Evolutionary conservation across 768 basidiomycete genomes (phyloP), one percentile per base, ranked within the genome.

Genomic region (Lactarius hengduanensis): DNA sequence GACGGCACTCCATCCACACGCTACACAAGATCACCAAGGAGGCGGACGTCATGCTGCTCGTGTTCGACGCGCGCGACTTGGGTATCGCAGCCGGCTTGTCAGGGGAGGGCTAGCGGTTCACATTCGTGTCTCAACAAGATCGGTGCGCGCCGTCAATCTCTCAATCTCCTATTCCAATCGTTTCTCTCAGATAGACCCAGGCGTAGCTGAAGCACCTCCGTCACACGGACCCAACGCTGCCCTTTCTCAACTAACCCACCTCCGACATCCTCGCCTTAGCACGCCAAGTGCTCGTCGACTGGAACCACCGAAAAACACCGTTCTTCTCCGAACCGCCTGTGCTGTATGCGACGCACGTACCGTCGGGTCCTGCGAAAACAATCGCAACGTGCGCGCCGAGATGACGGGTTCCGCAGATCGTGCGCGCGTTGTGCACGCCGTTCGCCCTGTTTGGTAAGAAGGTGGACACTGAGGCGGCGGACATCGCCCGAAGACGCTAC

Each of bases 111-210:
- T 98, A 99, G 81, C 91, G 87, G 74, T 79, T 98, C 36, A 87
- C 98, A 1, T 93, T 94, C 62, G 93, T 98, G 3, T 75, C 26
- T 99, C n/a, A 98, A 98, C 76, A 98, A 98, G 79, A 91, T 97
- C 64, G 96, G 96, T 94, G 68, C 1, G 36, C 11, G 10, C 36
- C 64, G 88, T 77, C 30, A 16, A 26, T 57, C 34, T 63, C 56
- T 62, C 28, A 59, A 3, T n/a, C 22, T 15, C 10, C 36, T 38
- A 1, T 38, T 38, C 36, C 1, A 13, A 38, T 13, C 36, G 1
- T 11, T 38, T 41, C 53, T 32, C 9, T 34, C 13, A 18, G 6
- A 32, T 71, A 97, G 96, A 98, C 76, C 85, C 88, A 94, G 73
- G 82, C 84, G 60, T 98, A 97, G 96, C 80, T 98, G 30, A 88